Conservation (phyloP, 805 yeast genomes). For the Wickerhamomyces chambardii region DNA sequence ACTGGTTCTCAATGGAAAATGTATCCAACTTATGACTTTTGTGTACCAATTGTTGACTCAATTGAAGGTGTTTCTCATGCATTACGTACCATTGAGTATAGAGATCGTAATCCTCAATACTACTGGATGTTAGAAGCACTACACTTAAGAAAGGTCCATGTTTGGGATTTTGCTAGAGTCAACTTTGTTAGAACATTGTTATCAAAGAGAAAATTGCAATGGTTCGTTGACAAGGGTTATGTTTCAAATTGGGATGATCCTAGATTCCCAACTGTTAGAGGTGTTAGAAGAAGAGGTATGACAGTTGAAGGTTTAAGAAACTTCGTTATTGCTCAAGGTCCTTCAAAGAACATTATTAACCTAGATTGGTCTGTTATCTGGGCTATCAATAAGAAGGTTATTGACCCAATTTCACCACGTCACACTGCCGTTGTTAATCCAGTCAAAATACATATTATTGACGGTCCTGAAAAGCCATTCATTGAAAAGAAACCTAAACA, state of each 20-base stretch:
- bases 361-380: slow-evolving; percentile 96
- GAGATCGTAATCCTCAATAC: slow-evolving; percentile 98
- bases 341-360: slow-evolving; percentile 93
- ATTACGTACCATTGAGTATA: slow-evolving; percentile 94
- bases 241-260: slow-evolving; percentile 99
- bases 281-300: slow-evolving; percentile 99
- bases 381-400: slow-evolving; percentile 95
- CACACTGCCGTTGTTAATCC: slow-evolving; percentile 77
- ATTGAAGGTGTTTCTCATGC: slow-evolving; percentile 98
- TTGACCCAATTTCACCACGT: slow-evolving; percentile 96
- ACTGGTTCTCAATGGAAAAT: slow-evolving; percentile 91
- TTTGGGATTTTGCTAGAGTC: slow-evolving; percentile 98
- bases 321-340: slow-evolving; percentile 94
- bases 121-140: slow-evolving; percentile 89
- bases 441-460: slow-evolving; percentile 57
- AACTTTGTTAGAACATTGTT: slow-evolving; percentile 93
- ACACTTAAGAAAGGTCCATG: slow-evolving; percentile 81
- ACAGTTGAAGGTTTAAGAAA: slow-evolving; percentile 94
- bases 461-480: slow-evolving; percentile 57
- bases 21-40: slow-evolving; percentile 98
- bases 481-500: slow-evolving; percentile 82
- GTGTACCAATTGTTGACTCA: slow-evolving; percentile 95
- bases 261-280: slow-evolving; percentile 98
- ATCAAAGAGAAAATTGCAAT: slow-evolving; percentile 96
- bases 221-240: slow-evolving; percentile 91